phyloP scores from a whole-genome alignment of 345 rosid genomes.

The Moricandia moricandioides region DNA sequence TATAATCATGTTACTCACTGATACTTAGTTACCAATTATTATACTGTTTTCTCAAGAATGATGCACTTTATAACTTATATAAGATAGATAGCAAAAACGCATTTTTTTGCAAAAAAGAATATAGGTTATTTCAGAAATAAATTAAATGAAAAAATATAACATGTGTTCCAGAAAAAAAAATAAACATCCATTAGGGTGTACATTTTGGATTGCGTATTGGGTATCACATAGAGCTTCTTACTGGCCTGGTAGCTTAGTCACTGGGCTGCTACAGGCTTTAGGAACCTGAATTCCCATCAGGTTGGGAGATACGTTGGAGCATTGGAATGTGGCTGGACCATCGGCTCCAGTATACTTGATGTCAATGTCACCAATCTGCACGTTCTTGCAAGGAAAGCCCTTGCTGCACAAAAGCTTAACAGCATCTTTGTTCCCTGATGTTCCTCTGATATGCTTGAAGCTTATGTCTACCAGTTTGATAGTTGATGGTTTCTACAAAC shows the following conservation, averaged over 20 bases:
- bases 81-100: neutral
- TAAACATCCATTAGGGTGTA: slow-evolving; percentile 13
- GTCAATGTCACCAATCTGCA: slow-evolving; percentile 42
- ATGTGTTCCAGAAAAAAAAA: neutral
- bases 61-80: neutral
- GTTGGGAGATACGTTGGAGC: slow-evolving; percentile 43
- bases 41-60: neutral
- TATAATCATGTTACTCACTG: neutral
- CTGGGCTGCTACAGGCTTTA: slow-evolving; percentile 35
- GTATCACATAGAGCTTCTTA: slow-evolving; percentile 17
- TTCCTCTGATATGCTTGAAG: slow-evolving; percentile 44
- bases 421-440: slow-evolving; percentile 41
- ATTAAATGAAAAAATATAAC: neutral
- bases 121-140: neutral
- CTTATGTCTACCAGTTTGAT: slow-evolving; percentile 27
- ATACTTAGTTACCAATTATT: neutral
- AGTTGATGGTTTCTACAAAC: slow-evolving; percentile 21
- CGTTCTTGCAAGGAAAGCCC: slow-evolving; percentile 42
- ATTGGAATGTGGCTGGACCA: slow-evolving; percentile 35
- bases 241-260: slow-evolving; percentile 24
- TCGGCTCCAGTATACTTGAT: slow-evolving; percentile 36
- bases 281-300: slow-evolving; percentile 31
- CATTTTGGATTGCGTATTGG: slow-evolving; percentile 13
- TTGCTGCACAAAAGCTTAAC: slow-evolving; percentile 51
- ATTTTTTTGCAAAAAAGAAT: neutral